phyloP scores from a whole-genome alignment of 805 yeast genomes.

The Saccharomycopsis malanga region DNA sequence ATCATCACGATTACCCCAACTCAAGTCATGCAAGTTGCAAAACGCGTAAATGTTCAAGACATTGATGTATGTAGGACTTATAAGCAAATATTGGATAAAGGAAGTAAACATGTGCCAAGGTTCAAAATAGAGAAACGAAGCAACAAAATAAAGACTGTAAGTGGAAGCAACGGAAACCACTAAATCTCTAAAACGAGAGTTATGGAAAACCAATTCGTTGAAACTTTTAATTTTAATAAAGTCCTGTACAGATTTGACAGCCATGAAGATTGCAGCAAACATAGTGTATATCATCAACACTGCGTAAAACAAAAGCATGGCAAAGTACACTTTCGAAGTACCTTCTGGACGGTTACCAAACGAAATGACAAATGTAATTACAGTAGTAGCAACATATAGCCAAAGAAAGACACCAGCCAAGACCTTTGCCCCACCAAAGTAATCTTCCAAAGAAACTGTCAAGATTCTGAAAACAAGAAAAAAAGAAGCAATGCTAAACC shows the following conservation, averaged over 20 bases:
- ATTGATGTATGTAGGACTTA: slow-evolving; percentile 86
- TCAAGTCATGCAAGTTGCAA: slow-evolving; percentile 91
- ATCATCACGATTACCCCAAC: slow-evolving; percentile 96
- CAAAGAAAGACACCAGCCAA: slow-evolving; percentile 75
- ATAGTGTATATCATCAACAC: slow-evolving; percentile 82
- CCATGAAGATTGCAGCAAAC: slow-evolving; percentile 78
- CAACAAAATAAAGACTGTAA: slow-evolving; percentile 68
- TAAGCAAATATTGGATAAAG: slow-evolving; percentile 70
- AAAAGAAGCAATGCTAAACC: slow-evolving; percentile 90
- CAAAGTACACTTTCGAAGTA: slow-evolving; percentile 67
- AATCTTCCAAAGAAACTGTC: slow-evolving; percentile 68
- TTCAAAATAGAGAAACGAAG: slow-evolving; percentile 76
- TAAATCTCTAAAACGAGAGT: slow-evolving; percentile 75
- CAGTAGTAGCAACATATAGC: slow-evolving; percentile 74
- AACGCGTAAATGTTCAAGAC: slow-evolving; percentile 91
- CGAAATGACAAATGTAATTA: slow-evolving; percentile 80
- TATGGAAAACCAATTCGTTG: slow-evolving; percentile 43
- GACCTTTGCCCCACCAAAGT: slow-evolving; percentile 67
- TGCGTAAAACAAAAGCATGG: slow-evolving; percentile 76
- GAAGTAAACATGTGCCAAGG: slow-evolving; percentile 92
- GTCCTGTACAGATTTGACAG: slow-evolving; percentile 59
- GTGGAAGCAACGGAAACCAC: slow-evolving; percentile 83
- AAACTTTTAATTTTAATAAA: slow-evolving; percentile 33
- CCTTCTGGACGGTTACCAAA: slow-evolving; percentile 95
- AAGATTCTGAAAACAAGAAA: slow-evolving; percentile 85